Evolutionary conservation across 75 land plant genomes (phyloP).

Genomic region (Selaginella tamariscina): DNA sequence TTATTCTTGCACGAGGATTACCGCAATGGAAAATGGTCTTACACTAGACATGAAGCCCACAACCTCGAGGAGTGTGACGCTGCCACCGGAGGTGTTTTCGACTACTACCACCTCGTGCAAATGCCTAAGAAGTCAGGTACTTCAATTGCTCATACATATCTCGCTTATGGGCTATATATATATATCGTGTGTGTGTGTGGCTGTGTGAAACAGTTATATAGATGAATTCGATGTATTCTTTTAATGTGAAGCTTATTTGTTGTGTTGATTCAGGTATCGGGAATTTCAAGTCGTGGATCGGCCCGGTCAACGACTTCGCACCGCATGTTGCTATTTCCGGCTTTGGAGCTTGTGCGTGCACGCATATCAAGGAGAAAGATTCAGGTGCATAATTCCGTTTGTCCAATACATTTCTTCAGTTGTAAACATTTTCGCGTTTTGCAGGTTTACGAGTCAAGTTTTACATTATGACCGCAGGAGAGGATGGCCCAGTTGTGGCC

Average conservation of each 20-base stretch:
- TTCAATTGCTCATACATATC: background rate
- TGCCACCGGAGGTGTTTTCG: constrained; percentile 61
- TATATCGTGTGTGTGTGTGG: too few species aligned
- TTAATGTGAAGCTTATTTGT: too few species aligned
- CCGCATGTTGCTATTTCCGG: constrained; percentile 39
- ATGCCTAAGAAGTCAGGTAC: constrained; percentile 32
- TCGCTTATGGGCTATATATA: too few species aligned
- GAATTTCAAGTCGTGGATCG: constrained; percentile 52
- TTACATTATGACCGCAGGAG: constrained; percentile 48
- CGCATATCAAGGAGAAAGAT: constrained; percentile 65
- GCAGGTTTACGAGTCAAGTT: constrained; percentile 60
- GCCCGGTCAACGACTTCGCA: constrained; percentile 37
- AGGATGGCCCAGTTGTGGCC: constrained; percentile 47
- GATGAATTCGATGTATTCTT: too few species aligned
- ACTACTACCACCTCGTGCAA: constrained; percentile 39
- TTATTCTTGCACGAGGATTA: constrained; percentile 52
- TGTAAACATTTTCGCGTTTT: background rate
- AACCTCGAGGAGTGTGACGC: constrained; percentile 24
- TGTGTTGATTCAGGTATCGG: constrained; percentile 16
- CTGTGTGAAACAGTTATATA: too few species aligned
- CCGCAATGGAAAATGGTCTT: constrained; percentile 50
- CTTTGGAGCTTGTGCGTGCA: constrained; percentile 64
- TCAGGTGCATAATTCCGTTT: constrained; percentile 31
- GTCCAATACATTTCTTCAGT: background rate
- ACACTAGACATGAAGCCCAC: constrained; percentile 34